A percentile compares a stretch with the other conserved stretches of the same genome.
Conservation (phyloP, 805 yeast species). For the Millerozyma acaciae region DNA sequence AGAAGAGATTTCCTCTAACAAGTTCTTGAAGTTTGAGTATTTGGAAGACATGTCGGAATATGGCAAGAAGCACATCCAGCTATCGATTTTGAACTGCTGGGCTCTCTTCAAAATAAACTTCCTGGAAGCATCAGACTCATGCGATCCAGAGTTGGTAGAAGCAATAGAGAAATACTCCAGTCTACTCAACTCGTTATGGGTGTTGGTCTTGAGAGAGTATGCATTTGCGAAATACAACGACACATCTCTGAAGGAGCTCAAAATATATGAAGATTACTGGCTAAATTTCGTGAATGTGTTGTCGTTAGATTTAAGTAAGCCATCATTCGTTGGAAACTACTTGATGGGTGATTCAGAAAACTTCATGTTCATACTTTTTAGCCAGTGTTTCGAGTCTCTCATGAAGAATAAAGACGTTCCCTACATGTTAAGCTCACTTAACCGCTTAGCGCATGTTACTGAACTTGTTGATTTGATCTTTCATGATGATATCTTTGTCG, state of each 20-base stretch:
- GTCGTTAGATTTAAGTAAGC: slow-evolving; percentile 56
- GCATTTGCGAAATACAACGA: slow-evolving; percentile 59
- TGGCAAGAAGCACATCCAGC: slow-evolving; percentile 50
- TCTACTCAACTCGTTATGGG: slow-evolving; percentile 74
- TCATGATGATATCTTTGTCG: slow-evolving; percentile 66
- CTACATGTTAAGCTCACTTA: slow-evolving; percentile 45
- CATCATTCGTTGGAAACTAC: slow-evolving; percentile 42
- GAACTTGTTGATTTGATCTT: slow-evolving; percentile 58
- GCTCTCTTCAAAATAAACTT: slow-evolving; percentile 48
- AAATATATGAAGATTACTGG: slow-evolving; percentile 63
- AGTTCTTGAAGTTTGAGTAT: slow-evolving; percentile 52
- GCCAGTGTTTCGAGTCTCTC: slow-evolving; percentile 77
- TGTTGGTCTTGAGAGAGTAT: slow-evolving; percentile 67
- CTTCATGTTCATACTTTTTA: slow-evolving; percentile 75
- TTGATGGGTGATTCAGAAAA: slow-evolving; percentile 56
- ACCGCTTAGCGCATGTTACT: slow-evolving; percentile 51
- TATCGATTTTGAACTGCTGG: slow-evolving; percentile 70
- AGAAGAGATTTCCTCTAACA: slow-evolving; percentile 49
- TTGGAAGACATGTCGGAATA: slow-evolving; percentile 44
- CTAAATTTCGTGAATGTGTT: slow-evolving; percentile 72
- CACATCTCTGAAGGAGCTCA: slow-evolving; percentile 37
- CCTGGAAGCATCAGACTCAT: slow-evolving; percentile 18
- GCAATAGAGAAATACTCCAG: slow-evolving; percentile 55
- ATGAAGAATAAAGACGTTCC: slow-evolving; percentile 46
- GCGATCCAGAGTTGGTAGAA: slow-evolving; percentile 43